These are phyloP conservation scores for Globisporangium solare DNA, from an alignment of 352 stramenopile genomes.

Conservation along the genomic window DNA sequence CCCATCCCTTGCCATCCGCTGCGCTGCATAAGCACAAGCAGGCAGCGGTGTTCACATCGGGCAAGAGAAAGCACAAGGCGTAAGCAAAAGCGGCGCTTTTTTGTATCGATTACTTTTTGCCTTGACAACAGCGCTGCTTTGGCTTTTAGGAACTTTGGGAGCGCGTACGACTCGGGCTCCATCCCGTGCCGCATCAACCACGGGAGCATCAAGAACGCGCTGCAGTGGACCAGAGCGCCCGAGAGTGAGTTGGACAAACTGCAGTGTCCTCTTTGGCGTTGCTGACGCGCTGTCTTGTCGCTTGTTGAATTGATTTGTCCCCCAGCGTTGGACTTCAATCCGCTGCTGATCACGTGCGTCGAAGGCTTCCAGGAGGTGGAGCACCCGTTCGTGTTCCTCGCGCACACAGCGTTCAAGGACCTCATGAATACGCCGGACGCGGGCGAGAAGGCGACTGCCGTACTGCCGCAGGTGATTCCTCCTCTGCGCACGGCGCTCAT, in stretches of 20 bases:
- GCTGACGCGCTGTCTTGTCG: background rate
- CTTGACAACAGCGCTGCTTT: background rate
- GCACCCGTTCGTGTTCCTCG: constrained; percentile 78
- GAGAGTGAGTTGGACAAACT: constrained; percentile 28
- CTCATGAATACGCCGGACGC: constrained; percentile 57
- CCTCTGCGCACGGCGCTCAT: constrained; percentile 59
- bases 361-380: constrained; percentile 73
- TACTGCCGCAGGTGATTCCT: constrained; percentile 59
- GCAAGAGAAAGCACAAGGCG: constrained; percentile 78
- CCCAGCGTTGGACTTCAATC: constrained; percentile 53
- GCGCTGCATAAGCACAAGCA: constrained; percentile 73
- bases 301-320: background rate
- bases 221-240: constrained; percentile 70
- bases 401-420: constrained; percentile 66
- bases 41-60: constrained; percentile 54
- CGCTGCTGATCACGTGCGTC: constrained; percentile 62
- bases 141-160: constrained; percentile 53
- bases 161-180: constrained; percentile 55
- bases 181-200: constrained; percentile 82
- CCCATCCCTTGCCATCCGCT: constrained; percentile 44
- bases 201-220: constrained; percentile 59
- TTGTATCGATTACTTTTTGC: background rate
- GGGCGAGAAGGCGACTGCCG: constrained; percentile 46
- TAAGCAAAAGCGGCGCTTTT: constrained; percentile 19
- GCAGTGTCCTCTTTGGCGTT: background rate